Base-by-base conservation (phyloP, 805 yeast species). In the Lipomyces spencermartinsiae region DNA sequence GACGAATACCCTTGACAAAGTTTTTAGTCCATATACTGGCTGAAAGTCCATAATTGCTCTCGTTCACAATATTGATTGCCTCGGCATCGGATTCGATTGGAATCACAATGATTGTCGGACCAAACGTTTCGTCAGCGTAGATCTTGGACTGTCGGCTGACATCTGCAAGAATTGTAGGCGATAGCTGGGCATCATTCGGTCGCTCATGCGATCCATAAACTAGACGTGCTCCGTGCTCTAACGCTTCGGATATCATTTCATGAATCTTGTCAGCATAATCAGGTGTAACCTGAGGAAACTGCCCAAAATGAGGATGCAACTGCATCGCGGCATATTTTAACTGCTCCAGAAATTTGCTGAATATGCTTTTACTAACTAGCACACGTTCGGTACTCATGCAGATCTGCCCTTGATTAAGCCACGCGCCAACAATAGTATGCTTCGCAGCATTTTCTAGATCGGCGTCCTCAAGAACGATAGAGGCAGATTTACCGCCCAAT, bases 301-400 rank as follows among this genome's bases (percentile, higher is more conserved):
- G 89, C 83, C 85, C 88, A 60, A 85, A 84, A 58, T 80, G 85
- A 69, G 86, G 88, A 58, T 88, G 89, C 79, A 91, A 89, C 77
- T 97, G 95, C 76, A 89, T 84, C 77, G 97, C 97, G 71, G 90
- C 88, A 79, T 86, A 89, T 46, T 78, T 75, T 31, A 88, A 84
- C 68, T 83, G 84, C 16, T 78, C 79, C 63, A 90, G 80, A 74
- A 92, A 84, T 73, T 84, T 83, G 72, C 89, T 91, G 81, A 90
- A 90, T 74, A 90, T 82, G 62, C 85, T 86, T 72, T 86, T 90
- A 79, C 91, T 93, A 68, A 92, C 88, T 80, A 90, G 91, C 70
- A 91, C 85, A 79, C 97, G 89, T 71, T 96, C 92, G 78, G 96
- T 95, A 34, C 97, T 94, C 81, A 94, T 90, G 82, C 97, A 92